phyloP scores from a whole-genome alignment of 1,139 yeast genomes.

The Pichia sp. region DNA sequence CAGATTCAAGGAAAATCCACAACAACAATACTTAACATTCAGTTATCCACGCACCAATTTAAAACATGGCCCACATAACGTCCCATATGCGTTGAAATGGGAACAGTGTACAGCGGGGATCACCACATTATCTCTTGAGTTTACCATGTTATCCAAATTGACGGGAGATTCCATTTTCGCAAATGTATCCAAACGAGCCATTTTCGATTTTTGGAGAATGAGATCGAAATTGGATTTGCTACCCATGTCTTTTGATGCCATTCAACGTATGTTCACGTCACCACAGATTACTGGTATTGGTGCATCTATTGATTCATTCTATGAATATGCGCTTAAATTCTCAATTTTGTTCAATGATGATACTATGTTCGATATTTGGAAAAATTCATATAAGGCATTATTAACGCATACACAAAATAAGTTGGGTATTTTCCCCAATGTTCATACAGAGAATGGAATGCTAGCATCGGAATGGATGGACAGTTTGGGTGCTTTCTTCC shows the following conservation, averaged over 20 bases:
- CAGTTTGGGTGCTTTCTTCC: constrained; percentile 79
- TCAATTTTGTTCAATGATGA: constrained; percentile 67
- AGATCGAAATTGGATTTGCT: constrained; percentile 56
- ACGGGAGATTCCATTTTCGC: constrained; percentile 74
- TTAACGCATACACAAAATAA: constrained; percentile 44
- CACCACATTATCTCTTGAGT: constrained; percentile 73
- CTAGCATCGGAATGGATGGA: constrained; percentile 68
- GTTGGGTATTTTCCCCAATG: constrained; percentile 47
- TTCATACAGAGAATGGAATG: constrained; percentile 47
- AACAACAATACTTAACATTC: constrained; percentile 31
- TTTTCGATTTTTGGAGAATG: constrained; percentile 63
- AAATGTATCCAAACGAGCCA: constrained; percentile 51
- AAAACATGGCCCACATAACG: constrained; percentile 39
- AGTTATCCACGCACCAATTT: constrained; percentile 68
- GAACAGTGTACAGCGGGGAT: constrained; percentile 89
- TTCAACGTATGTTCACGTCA: constrained; percentile 43
- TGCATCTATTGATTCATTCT: constrained; percentile 90
- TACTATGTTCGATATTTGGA: constrained; percentile 53
- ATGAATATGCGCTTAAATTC: constrained; percentile 79
- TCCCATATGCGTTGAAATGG: constrained; percentile 36
- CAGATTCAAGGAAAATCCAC: not conserved
- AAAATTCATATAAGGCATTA: constrained; percentile 51
- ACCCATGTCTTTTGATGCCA: constrained; percentile 69
- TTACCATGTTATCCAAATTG: constrained; percentile 62
- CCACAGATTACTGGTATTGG: constrained; percentile 75